Evolutionary conservation across 2,329 filamentous ascomycete genomes (phyloP), one percentile per base, ranked within the genome.

Genomic region (Neoascochyta sp.): DNA sequence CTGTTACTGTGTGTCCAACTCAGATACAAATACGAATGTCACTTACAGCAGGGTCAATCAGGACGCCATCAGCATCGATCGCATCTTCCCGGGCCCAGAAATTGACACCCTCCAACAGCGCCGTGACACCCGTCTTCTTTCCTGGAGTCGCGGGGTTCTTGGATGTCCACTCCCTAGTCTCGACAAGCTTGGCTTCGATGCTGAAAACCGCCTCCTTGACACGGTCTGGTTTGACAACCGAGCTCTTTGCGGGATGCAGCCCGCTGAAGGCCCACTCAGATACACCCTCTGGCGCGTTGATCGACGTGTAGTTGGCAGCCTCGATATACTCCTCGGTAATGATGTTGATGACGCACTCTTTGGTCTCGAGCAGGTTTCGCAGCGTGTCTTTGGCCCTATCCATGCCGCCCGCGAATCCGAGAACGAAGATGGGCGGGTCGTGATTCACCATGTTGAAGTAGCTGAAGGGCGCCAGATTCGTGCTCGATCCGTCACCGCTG

Each of bases 51-150:
- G 86, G 78, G 60, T 93, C 84, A 34, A 96, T 70, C 22, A 86
- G 50, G 45, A 79, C 86, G 53, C 71, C 75, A 7, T 87, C 81
- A 55, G 85, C 78, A 49, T 94, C 86, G 39, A 95, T 68, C 3
- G 88, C 88, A 65, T 95, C 90, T 58, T 93, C 86, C 30, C 89
- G 69, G 2, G 81, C 87, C 87, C 89, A 95, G 57, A 95, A 95
- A 16, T 81, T 73, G 18, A 84, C 80, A 0, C 87, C 90, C 66
- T 95, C 87, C 9, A 95, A 70, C 18, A 94, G 74, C 2, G 76
- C 83, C 41, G 95, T 54, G 4, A 83, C 81, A 1, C 82, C 79
- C 1, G 82, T 82, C 69, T 80, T 88, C 66, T 81, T 82, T 3
- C 85, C 87, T 0, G 83, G 81, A 2, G 67, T 78, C 0, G 71